Evolutionary conservation across 2,329 filamentous ascomycete genomes (phyloP).

Genomic region (Metarhizium anisopliae): DNA sequence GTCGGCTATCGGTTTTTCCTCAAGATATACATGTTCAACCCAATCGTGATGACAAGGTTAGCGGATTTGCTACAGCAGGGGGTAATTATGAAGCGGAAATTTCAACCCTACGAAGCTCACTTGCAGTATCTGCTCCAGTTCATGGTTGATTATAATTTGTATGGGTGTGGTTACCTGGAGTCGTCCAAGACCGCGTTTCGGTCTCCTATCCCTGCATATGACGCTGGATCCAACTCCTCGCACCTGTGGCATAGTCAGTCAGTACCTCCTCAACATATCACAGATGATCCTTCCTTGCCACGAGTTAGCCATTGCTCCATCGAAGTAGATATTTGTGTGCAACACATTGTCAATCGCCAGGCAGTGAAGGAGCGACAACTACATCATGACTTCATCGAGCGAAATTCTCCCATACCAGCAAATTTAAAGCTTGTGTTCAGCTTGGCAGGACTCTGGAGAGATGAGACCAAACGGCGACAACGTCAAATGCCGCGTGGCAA

Average conservation of each 20-base stretch:
- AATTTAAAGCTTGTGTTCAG: slow-evolving; percentile 84
- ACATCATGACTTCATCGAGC: slow-evolving; percentile 82
- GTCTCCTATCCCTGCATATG: slow-evolving; percentile 60
- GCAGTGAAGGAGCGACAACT: slow-evolving; percentile 67
- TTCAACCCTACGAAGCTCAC: slow-evolving; percentile 93
- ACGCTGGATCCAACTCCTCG: slow-evolving; percentile 47
- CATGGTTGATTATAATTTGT: slow-evolving; percentile 98
- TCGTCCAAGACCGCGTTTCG: slow-evolving; percentile 64
- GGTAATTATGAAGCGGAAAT: slow-evolving; percentile 69
- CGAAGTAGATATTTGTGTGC: slow-evolving; percentile 81
- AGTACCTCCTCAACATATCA: slow-evolving; percentile 41
- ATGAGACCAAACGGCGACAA: slow-evolving; percentile 75
- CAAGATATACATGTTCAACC: slow-evolving; percentile 92
- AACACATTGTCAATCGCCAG: slow-evolving; percentile 76
- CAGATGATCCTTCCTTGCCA: slow-evolving; percentile 54
- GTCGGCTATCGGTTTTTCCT: slow-evolving; percentile 87
- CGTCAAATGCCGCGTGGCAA: slow-evolving; percentile 56
- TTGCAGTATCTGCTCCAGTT: slow-evolving; percentile 89
- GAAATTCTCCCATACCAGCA: slow-evolving; percentile 48
- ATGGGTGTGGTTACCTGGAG: slow-evolving; percentile 83
- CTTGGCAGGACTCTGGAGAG: slow-evolving; percentile 88
- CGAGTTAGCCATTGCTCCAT: slow-evolving; percentile 81
- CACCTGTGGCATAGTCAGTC: slow-evolving; percentile 77
- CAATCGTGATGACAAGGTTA: slow-evolving; percentile 75
- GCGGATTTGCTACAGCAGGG: slow-evolving; percentile 83